These are phyloP conservation scores for Rhazya stricta DNA, from an alignment of 257 asterid species.

Conservation along the genomic window DNA sequence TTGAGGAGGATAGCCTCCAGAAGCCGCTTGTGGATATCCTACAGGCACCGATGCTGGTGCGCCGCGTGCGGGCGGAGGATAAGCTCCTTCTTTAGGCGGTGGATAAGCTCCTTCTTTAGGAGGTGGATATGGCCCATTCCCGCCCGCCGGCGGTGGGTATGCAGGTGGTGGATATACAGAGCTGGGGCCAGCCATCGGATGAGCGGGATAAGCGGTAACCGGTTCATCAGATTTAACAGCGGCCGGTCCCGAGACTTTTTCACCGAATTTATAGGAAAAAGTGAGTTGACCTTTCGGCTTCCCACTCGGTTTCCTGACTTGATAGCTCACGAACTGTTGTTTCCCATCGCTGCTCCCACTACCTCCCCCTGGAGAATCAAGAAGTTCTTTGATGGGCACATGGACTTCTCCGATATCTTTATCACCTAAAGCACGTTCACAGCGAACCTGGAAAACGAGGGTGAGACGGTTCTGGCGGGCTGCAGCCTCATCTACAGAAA, in stretches of 20 bases:
- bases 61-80: neutral
- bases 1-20: slow-evolving; percentile 28
- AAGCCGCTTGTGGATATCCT: slow-evolving; percentile 12
- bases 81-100: slow-evolving; percentile 21
- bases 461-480: slow-evolving; percentile 51
- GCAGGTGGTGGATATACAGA: slow-evolving; percentile 28
- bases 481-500: slow-evolving; percentile 55
- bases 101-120: slow-evolving; percentile 29
- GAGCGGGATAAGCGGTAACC: slow-evolving; percentile 41
- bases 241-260: slow-evolving; percentile 23
- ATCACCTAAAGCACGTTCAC: slow-evolving; percentile 58
- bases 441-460: slow-evolving; percentile 46
- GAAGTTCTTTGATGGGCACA: slow-evolving; percentile 61
- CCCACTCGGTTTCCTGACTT: slow-evolving; percentile 70
- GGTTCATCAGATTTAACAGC: slow-evolving; percentile 29
- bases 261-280: slow-evolving; percentile 54
- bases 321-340: slow-evolving; percentile 55
- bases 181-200: slow-evolving; percentile 37
- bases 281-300: slow-evolving; percentile 68
- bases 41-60: slow-evolving; percentile 6
- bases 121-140: slow-evolving; percentile 30
- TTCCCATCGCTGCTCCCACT: slow-evolving; percentile 28
- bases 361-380: slow-evolving; percentile 31
- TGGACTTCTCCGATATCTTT: slow-evolving; percentile 59
- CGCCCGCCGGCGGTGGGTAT: slow-evolving; percentile 32